A percentile compares a stretch with the other conserved stretches of the same genome.
These are phyloP conservation scores for Incumbomyces delicatus DNA, from an alignment of 2,329 filamentous ascomycete species.

Conservation along the genomic window DNA sequence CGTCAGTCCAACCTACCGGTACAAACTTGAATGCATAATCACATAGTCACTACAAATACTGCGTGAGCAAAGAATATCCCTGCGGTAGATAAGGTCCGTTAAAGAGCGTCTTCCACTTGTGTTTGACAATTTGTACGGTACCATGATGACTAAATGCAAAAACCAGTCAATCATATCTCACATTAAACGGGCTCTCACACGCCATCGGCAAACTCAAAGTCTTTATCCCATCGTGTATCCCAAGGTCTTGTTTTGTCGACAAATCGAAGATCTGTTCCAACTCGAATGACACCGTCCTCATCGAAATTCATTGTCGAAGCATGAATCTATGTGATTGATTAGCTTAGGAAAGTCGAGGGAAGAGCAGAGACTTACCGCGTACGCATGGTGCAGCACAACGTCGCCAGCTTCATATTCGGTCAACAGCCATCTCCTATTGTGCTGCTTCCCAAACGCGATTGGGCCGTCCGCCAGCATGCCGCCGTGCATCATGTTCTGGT, in stretches of 20 bases:
- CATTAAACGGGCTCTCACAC: background rate
- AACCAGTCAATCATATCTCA: too few relatives aligned
- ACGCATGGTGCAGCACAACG: conserved; percentile 35
- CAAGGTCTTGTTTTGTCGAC: conserved; percentile 43
- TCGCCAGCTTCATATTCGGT: conserved; percentile 47
- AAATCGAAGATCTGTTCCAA: conserved; percentile 49
- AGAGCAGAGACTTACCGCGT: conserved; percentile 23
- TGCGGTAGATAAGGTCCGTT: too few relatives aligned
- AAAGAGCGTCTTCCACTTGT: too few relatives aligned
- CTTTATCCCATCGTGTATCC: conserved; percentile 39
- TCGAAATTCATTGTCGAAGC: conserved; percentile 49
- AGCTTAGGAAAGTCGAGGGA: background rate
- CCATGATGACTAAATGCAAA: too few relatives aligned
- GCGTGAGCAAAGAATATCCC: too few relatives aligned
- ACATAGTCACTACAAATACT: too few relatives aligned
- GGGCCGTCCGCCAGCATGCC: conserved; percentile 45
- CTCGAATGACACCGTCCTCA: conserved; percentile 41
- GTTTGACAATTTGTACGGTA: too few relatives aligned
- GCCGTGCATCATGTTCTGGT: conserved; percentile 49
- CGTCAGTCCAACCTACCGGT: too few relatives aligned
- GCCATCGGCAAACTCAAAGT: conserved; percentile 30
- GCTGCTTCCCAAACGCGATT: conserved; percentile 33
- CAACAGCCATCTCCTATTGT: conserved; percentile 41
- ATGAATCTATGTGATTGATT: conserved; percentile 38
- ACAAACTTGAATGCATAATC: too few relatives aligned